Percentiles rank a stretch among this genome's conserved stretches.
These are phyloP conservation scores for Talaromyces sp. DNA, from an alignment of 2,329 filamentous ascomycete species.

Conservation along the genomic window DNA sequence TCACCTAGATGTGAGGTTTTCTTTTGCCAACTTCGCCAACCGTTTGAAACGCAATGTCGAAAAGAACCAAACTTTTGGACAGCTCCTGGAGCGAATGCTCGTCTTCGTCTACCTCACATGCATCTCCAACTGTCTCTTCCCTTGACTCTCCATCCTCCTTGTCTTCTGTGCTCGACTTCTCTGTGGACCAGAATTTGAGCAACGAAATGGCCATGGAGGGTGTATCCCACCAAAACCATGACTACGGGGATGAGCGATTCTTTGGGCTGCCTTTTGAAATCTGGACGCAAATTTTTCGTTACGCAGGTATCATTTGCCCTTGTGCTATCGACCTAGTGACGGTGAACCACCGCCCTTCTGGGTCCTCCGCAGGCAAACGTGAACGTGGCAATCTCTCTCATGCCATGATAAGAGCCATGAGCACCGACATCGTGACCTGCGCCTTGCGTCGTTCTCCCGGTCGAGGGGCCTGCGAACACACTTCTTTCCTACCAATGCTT, in stretches of 20 bases:
- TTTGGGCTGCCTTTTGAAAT: not conserved
- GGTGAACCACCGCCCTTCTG: not conserved
- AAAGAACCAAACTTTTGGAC: not conserved
- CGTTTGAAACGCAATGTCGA: not conserved
- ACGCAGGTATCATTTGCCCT: slow-evolving; percentile 16
- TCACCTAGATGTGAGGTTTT: not conserved
- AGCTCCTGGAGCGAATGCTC: not conserved
- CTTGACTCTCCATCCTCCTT: not conserved
- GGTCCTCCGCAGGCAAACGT: not conserved
- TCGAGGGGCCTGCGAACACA: not conserved
- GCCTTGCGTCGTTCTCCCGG: not conserved
- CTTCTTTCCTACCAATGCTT: not conserved
- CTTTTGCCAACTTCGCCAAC: not conserved
- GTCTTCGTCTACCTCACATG: not conserved
- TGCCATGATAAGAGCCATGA: not conserved
- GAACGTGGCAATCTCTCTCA: not conserved
- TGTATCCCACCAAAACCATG: not conserved
- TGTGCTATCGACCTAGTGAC: slow-evolving; percentile 15
- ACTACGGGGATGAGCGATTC: not conserved
- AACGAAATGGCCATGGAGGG: not conserved
- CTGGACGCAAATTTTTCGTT: slow-evolving; percentile 17
- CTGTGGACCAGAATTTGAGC: not conserved
- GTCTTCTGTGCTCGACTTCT: not conserved
- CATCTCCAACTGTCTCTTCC: not conserved
- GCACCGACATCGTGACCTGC: not conserved